These are phyloP conservation scores for Rhododendron ovatum DNA, from an alignment of 148 eudicot genomes.

Conservation along the genomic window DNA sequence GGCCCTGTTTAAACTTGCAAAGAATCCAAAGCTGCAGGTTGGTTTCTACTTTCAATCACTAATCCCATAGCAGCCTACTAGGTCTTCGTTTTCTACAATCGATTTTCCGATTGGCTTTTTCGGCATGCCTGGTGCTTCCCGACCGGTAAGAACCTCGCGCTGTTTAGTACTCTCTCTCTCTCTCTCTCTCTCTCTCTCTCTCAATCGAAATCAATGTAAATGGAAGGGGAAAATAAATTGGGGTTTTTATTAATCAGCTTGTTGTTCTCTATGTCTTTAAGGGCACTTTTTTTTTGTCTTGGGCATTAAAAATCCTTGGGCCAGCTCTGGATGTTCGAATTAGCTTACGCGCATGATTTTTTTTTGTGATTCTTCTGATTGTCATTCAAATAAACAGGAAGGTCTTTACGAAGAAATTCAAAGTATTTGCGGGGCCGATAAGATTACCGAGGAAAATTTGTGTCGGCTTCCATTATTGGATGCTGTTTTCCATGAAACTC, in stretches of 20 bases:
- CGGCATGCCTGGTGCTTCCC: too few species aligned
- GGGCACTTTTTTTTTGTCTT: too few species aligned
- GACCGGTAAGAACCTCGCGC: too few species aligned
- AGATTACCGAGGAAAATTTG: constrained; percentile 64
- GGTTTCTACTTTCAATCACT: neutral
- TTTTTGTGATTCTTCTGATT: neutral
- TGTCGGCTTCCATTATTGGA: constrained; percentile 58
- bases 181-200: too few species aligned
- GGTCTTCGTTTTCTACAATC: too few species aligned
- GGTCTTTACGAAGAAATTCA: constrained; percentile 48
- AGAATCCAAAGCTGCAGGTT: constrained; percentile 71
- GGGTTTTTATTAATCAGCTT: too few species aligned
- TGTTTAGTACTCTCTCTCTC: too few species aligned
- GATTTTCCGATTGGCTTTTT: too few species aligned
- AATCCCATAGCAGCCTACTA: neutral
- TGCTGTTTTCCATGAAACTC: constrained; percentile 80
- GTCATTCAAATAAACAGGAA: constrained; percentile 28
- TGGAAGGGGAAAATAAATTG: too few species aligned
- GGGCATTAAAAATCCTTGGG: too few species aligned
- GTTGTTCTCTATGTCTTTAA: too few species aligned
- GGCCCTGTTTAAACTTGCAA: constrained; percentile 89
- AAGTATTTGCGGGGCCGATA: constrained; percentile 59
- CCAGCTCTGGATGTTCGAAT: neutral
- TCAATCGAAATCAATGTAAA: too few species aligned
- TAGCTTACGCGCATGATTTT: neutral